phyloP scores from a whole-genome alignment of 768 basidiomycete species.

The Boletus sp. region DNA sequence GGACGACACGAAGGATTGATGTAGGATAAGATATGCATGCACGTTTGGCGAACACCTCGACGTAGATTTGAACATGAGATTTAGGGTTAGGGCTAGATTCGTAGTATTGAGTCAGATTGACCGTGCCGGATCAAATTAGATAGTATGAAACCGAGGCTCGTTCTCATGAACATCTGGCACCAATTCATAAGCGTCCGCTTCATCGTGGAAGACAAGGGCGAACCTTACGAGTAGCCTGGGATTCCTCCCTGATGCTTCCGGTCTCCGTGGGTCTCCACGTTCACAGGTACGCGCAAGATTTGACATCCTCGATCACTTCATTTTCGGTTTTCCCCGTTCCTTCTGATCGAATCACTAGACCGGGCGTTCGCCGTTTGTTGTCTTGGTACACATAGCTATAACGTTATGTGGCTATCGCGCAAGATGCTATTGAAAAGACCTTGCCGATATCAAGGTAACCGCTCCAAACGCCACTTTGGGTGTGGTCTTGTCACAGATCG shows the following conservation, averaged over 20 bases:
- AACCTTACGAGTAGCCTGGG: slow-evolving; percentile 53
- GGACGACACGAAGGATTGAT: no score
- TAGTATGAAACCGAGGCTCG: no score
- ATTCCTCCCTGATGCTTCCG: slow-evolving; percentile 58
- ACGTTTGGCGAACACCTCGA: no score
- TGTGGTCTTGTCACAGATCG: slow-evolving; percentile 39
- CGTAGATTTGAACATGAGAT: no score
- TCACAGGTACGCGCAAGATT: slow-evolving; percentile 47
- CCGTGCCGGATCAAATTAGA: no score
- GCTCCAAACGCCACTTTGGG: slow-evolving; percentile 35
- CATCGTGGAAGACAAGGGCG: no score
- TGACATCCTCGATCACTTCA: no score
- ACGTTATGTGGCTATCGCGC: slow-evolving; percentile 56
- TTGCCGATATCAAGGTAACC: slow-evolving; percentile 46
- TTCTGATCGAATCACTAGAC: background rate
- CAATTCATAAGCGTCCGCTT: slow-evolving; percentile 47
- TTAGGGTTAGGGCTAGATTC: no score
- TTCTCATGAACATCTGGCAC: no score
- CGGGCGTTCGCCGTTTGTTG: background rate
- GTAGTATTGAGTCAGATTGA: no score
- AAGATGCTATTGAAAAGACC: slow-evolving; percentile 53
- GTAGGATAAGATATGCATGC: no score
- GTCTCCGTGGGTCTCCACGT: slow-evolving; percentile 62
- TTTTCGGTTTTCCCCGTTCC: background rate
- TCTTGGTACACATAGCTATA: slow-evolving; percentile 16